Evolutionary conservation across 129 eudicot species (phyloP).

Genomic region (Dittrichia graveolens): DNA sequence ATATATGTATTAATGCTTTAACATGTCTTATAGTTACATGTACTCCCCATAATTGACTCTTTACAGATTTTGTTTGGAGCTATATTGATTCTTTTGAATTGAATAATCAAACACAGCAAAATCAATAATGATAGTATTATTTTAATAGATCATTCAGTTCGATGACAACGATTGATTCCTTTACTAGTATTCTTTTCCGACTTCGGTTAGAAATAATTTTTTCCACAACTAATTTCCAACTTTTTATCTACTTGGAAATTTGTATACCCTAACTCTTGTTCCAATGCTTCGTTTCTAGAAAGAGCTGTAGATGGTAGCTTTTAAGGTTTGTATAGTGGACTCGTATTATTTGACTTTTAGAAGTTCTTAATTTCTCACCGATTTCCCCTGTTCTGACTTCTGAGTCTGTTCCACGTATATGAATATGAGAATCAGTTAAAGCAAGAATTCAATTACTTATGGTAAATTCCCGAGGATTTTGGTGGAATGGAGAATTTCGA

Average conservation of each 20-base stretch:
- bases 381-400: conserved; percentile 18
- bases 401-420: conserved; percentile 1
- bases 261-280: background rate
- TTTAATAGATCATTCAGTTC: conserved; percentile 7
- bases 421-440: conserved; percentile 35
- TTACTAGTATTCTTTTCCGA: background rate
- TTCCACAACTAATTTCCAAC: background rate
- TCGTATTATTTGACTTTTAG: conserved; percentile 23
- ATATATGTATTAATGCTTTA: conserved; percentile 13
- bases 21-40: background rate
- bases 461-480: conserved; percentile 32
- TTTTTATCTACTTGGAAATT: background rate
- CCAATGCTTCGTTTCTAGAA: conserved; percentile 27
- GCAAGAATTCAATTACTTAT: conserved; percentile 24
- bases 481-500: conserved; percentile 24
- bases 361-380: background rate
- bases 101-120: conserved; percentile 8
- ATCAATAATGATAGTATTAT: conserved; percentile 9
- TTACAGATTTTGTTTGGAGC: conserved; percentile 27
- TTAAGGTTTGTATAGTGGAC: conserved; percentile 16
- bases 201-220: background rate
- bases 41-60: conserved; percentile 19
- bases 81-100: conserved; percentile 7
- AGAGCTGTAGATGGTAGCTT: conserved; percentile 1
- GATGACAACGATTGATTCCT: conserved; percentile 1